Conservation (phyloP, 371 early-diverging fungal species). For the Mucor plumbeus region DNA sequence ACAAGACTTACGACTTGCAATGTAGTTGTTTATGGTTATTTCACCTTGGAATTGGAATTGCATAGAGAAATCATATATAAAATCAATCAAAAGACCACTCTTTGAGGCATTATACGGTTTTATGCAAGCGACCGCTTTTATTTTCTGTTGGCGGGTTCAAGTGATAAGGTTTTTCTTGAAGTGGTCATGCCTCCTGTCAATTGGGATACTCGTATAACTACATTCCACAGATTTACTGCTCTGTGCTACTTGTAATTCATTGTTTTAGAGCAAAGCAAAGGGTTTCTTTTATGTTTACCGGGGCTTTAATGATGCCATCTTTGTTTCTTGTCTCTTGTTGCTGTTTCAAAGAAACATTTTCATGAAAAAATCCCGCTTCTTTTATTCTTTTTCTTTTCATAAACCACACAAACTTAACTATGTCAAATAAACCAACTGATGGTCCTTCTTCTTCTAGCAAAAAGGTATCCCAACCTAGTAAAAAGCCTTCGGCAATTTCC, state of each 20-base stretch:
- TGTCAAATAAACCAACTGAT: slow-evolving; percentile 25
- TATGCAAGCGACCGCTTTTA: too few species aligned
- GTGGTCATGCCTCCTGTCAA: too few species aligned
- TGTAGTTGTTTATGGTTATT: too few species aligned
- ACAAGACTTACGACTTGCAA: too few species aligned
- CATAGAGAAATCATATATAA: too few species aligned
- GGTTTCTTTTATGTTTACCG: neutral
- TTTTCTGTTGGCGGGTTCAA: too few species aligned
- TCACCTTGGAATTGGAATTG: too few species aligned
- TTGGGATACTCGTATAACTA: neutral
- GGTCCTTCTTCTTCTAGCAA: slow-evolving; percentile 16
- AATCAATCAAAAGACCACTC: too few species aligned
- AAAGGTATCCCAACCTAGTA: slow-evolving; percentile 1
- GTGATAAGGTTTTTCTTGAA: too few species aligned
- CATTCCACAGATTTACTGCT: neutral
- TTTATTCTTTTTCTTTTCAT: slow-evolving; percentile 7
- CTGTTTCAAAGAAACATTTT: neutral
- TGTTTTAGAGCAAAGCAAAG: neutral
- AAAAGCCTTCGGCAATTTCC: slow-evolving; percentile 41
- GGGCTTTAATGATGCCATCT: neutral
- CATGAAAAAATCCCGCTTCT: slow-evolving; percentile 9
- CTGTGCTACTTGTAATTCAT: neutral
- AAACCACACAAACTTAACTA: neutral
- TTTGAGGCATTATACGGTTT: too few species aligned
- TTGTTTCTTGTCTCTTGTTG: slow-evolving; percentile 5